phyloP scores from a whole-genome alignment of 2,329 filamentous ascomycete genomes.

The Colletotrichum kahawae region DNA sequence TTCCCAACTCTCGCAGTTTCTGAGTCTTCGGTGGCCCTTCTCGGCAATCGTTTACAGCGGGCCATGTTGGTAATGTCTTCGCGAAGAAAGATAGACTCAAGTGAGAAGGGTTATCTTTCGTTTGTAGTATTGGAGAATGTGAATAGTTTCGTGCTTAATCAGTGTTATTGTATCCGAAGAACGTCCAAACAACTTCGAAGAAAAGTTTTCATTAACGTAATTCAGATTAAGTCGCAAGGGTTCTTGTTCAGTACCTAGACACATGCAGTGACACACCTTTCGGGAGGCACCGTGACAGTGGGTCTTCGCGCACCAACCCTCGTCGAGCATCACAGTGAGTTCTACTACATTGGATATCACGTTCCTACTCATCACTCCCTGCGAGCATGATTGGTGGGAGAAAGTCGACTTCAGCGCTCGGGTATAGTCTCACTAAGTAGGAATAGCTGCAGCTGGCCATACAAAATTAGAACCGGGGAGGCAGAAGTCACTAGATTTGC shows the following conservation, averaged over 20 bases:
- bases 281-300: not conserved
- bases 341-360: not conserved
- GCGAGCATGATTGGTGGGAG: not conserved
- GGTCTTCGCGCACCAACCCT: not conserved
- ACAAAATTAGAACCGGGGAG: not conserved
- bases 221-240: not conserved
- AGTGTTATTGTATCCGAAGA: not conserved
- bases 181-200: no score
- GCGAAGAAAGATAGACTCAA: not conserved
- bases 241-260: not conserved
- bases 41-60: not conserved
- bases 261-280: no score
- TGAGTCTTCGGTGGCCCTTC: not conserved
- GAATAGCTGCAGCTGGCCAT: not conserved
- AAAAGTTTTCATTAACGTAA: not conserved
- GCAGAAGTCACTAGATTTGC: not conserved
- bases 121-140: not conserved
- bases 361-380: not conserved
- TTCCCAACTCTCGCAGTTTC: not conserved
- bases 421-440: not conserved
- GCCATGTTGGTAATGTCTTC: not conserved
- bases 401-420: fast-evolving
- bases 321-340: not conserved
- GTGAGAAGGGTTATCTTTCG: not conserved
- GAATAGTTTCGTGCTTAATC: not conserved